A percentile compares a stretch with the other conserved stretches of the same genome.
Conservation (phyloP, 2,329 filamentous ascomycete genomes). For the Trichoderma breve region DNA sequence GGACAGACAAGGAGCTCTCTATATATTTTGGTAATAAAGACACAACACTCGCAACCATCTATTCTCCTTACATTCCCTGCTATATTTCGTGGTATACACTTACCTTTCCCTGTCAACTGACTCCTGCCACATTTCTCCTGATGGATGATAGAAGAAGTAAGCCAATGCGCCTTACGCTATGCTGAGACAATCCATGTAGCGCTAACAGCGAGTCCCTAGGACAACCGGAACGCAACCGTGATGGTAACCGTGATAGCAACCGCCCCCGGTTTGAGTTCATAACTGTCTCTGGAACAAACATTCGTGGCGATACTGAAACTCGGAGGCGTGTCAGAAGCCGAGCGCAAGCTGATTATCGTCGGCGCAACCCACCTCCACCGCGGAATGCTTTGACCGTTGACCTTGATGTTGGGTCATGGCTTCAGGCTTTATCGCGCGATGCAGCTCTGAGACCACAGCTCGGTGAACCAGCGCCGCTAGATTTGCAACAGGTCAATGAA, state of each 20-base stretch:
- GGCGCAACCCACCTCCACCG: constrained; percentile 8
- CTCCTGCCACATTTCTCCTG: background rate
- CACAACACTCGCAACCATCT: background rate
- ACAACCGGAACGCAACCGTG: background rate
- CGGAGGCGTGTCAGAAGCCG: constrained; percentile 9
- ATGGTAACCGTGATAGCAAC: background rate
- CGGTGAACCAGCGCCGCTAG: background rate
- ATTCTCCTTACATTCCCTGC: background rate
- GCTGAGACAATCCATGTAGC: background rate
- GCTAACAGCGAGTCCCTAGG: background rate
- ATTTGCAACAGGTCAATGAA: background rate
- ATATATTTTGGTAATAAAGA: background rate
- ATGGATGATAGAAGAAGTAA: background rate
- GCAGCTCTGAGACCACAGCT: background rate
- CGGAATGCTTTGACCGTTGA: constrained; percentile 6
- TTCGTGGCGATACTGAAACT: constrained; percentile 8
- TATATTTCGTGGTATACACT: background rate
- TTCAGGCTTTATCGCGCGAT: constrained; percentile 5
- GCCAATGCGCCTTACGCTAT: background rate
- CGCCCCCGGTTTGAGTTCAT: constrained; percentile 11
- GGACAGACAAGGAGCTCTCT: background rate
- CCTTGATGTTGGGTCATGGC: constrained; percentile 8
- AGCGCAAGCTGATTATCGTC: constrained; percentile 10
- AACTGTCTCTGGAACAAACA: constrained; percentile 5
- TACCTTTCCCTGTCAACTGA: no score